Evolutionary conservation across 83 land plant genomes (phyloP).

Genomic region (Picea mariana): DNA sequence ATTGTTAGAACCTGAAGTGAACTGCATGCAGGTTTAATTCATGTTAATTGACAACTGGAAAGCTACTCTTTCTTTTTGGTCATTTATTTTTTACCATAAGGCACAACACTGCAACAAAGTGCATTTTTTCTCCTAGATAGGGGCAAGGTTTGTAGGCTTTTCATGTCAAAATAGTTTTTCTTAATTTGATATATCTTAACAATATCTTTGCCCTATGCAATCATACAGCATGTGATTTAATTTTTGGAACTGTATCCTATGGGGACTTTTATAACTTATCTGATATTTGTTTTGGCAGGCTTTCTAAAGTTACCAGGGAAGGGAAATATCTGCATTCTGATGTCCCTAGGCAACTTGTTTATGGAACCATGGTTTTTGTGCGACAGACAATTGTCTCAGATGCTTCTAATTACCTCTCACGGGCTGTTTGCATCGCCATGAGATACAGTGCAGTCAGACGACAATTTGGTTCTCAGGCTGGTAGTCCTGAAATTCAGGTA

Average conservation of each 20-base stretch:
- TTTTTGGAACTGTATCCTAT: background rate
- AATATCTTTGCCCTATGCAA: no score
- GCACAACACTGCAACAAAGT: background rate
- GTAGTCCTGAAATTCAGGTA: conserved; percentile 88
- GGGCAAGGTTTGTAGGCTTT: background rate
- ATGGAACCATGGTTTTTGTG: conserved; percentile 98
- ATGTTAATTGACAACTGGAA: background rate
- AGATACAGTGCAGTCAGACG: conserved; percentile 96
- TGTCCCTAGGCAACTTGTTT: conserved; percentile 85
- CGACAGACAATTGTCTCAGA: conserved; percentile 83
- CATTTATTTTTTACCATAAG: background rate
- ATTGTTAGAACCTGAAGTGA: background rate
- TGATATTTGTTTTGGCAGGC: conserved; percentile 39
- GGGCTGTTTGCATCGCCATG: conserved; percentile 91
- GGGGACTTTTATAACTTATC: background rate
- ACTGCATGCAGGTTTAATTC: background rate
- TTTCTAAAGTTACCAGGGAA: conserved; percentile 85
- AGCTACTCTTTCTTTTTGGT: background rate
- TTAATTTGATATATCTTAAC: background rate
- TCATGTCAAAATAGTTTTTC: background rate
- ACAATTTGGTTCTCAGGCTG: conserved; percentile 92
- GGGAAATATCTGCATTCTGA: conserved; percentile 78
- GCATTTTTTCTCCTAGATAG: background rate
- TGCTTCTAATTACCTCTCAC: conserved; percentile 86
- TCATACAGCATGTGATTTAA: no score